A percentile compares a stretch with the other conserved stretches of the same genome.
Conservation (phyloP, 2,329 filamentous ascomycete genomes). For the Periconia sp. region DNA sequence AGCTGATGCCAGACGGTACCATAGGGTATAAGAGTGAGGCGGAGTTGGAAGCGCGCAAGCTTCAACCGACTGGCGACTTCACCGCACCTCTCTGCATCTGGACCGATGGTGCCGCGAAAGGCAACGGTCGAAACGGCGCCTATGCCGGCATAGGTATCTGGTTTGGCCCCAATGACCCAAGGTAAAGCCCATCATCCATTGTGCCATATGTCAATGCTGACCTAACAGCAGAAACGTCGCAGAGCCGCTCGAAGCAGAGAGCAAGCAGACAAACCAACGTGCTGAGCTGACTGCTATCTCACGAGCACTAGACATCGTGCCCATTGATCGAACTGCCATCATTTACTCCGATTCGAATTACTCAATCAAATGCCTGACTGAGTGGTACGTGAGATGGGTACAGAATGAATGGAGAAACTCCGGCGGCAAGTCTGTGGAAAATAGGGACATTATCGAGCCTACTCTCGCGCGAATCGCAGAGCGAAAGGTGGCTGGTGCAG, state of each 20-base stretch:
- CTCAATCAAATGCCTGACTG: conserved; percentile 84
- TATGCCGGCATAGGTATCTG: conserved; percentile 68
- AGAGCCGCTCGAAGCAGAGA: conserved; percentile 73
- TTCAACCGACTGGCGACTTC: conserved; percentile 50
- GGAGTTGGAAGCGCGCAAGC: conserved; percentile 55
- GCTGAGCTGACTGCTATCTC: conserved; percentile 92
- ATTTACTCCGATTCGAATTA: conserved; percentile 93
- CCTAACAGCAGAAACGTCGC: conserved; percentile 66
- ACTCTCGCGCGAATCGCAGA: conserved; percentile 75
- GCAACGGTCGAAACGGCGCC: conserved; percentile 62
- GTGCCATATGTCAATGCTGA: conserved; percentile 6
- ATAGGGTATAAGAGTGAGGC: conserved; percentile 62
- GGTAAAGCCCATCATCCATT: conserved; percentile 48
- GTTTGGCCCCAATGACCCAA: conserved; percentile 64
- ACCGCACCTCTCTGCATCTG: conserved; percentile 63
- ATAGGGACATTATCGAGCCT: conserved; percentile 80
- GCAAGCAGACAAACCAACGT: conserved; percentile 86
- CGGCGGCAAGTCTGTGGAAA: conserved; percentile 75
- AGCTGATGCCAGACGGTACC: conserved; percentile 59
- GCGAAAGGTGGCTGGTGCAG: conserved; percentile 58
- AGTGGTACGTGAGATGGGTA: conserved; percentile 82
- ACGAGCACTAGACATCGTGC: conserved; percentile 78
- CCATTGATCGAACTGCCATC: conserved; percentile 69
- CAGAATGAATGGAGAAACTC: conserved; percentile 79
- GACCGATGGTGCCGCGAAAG: conserved; percentile 67